These are phyloP conservation scores for Begonia loranthoides DNA, from an alignment of 306 rosid genomes.

Conservation along the genomic window DNA sequence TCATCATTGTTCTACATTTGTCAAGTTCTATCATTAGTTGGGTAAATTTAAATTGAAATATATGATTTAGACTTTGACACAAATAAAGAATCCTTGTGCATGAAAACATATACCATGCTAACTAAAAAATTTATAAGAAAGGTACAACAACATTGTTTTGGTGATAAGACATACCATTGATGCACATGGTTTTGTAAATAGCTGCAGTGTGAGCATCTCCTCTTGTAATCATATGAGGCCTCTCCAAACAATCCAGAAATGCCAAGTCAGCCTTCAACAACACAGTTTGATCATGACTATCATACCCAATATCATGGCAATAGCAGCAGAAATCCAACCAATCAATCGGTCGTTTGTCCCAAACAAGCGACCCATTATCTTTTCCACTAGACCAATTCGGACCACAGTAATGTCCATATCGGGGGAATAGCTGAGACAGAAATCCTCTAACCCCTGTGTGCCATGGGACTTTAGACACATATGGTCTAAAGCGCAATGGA, in stretches of 20 bases:
- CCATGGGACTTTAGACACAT: slow-evolving; percentile 92
- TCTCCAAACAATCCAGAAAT: slow-evolving; percentile 89
- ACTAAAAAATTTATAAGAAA: too few relatives aligned
- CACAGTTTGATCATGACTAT: slow-evolving; percentile 69
- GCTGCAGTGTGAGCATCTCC: slow-evolving; percentile 60
- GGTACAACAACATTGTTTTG: background rate
- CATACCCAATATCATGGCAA: slow-evolving; percentile 96
- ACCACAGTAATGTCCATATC: slow-evolving; percentile 94
- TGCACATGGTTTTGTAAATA: slow-evolving; percentile 75
- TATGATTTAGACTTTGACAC: too few relatives aligned
- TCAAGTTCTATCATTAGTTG: too few relatives aligned
- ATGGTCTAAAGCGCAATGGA: slow-evolving; percentile 61
- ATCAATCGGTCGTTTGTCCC: slow-evolving; percentile 92
- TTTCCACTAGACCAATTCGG: slow-evolving; percentile 98
- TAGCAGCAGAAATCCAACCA: slow-evolving; percentile 97
- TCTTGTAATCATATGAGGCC: slow-evolving; percentile 48
- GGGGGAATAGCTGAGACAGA: slow-evolving; percentile 74
- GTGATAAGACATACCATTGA: slow-evolving; percentile 36
- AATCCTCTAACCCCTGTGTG: slow-evolving; percentile 79
- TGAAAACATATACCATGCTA: too few relatives aligned
- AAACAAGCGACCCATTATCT: slow-evolving; percentile 52
- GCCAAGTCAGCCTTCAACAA: slow-evolving; percentile 74
- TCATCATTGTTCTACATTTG: too few relatives aligned
- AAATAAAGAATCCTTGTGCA: too few relatives aligned
- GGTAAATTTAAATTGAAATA: too few relatives aligned